Percentiles rank a stretch among this genome's conserved stretches.
Conservation (phyloP, 108 stramenopile species). For the Nitzschia putrida region DNA sequence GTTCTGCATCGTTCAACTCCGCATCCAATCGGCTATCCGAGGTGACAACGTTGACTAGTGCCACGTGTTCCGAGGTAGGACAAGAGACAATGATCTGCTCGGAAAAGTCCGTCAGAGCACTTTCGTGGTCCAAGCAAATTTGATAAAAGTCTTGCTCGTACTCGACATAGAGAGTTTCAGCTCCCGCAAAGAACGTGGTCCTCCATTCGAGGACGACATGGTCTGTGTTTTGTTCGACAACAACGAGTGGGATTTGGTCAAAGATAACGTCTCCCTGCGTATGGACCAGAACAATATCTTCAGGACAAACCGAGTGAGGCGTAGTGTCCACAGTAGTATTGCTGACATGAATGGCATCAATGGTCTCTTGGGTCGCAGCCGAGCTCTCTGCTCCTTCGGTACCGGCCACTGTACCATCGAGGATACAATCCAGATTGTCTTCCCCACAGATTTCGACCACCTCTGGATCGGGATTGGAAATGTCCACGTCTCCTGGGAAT, state of each 20-base stretch:
- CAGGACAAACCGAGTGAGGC: neutral
- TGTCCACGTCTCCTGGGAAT: neutral
- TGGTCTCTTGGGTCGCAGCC: neutral
- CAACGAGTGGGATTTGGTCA: neutral
- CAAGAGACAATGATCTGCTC: neutral
- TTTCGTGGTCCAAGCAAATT: neutral
- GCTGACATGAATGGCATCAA: neutral
- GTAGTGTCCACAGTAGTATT: neutral
- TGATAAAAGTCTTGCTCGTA: neutral
- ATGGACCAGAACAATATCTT: neutral
- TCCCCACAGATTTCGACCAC: constrained; percentile 10
- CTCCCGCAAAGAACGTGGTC: neutral
- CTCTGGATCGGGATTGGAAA: neutral
- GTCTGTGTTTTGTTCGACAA: neutral
- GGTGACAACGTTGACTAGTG: neutral
- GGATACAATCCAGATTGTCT: constrained; percentile 7
- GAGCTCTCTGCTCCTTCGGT: neutral
- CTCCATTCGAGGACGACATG: neutral
- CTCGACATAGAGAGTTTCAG: neutral
- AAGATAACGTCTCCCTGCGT: neutral
- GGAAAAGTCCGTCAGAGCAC: neutral
- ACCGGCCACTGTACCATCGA: neutral
- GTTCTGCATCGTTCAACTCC: neutral
- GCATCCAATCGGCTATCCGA: neutral
- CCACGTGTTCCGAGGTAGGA: neutral